Evolutionary conservation across 192 early-diverging fungal species (phyloP), one percentile per base, ranked within the genome.

Genomic region (Martensiomyces pterosporus): DNA sequence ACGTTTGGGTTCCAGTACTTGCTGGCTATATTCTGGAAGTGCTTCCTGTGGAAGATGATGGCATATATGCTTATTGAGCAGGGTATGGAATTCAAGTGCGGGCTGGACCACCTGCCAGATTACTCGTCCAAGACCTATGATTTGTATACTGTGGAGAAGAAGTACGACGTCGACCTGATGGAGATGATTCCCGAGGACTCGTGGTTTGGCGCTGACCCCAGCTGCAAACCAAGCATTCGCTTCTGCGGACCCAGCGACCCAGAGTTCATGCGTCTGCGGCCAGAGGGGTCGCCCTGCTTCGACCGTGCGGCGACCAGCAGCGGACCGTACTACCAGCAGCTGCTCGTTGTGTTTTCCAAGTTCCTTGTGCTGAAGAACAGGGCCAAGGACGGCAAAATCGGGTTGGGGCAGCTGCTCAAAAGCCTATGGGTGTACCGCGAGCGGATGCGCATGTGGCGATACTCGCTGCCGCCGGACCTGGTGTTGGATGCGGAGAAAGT

Each of bases 121-220:
- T 72, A 72, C 53, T 64, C 68, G 15, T 72, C 68, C 14, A 56
- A 60, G 49, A 57, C 68, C n/a, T 72, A 55, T 27, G 68, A 72
- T 23, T 41, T 65, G 48, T 65, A 65, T 50, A 64, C 62, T 9
- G 24, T 38, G 5, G 33, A 45, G 15, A 24, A 33, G 36, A 39
- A 52, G 18, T 68, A 68, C 36, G 53, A 56, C 35, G 57, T 60
- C 16, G 65, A 68, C 39, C 49, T 68, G 65, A 52, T 60, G 57
- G 57, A 45, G 18, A 56, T 68, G 65, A 47, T 68, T n/a, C 65
- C 65, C 5, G 36, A 29, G 15, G 24, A 40, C 17, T 68, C 65
- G 33, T 68, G 65, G 65, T 13, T 19, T 0, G 44, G 53, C 15
- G 47, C 57, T 4, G 49, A 52, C n/a, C 14, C 47, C 1, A 35